Evolutionary conservation across 1,284 basidiomycete species (phyloP).

Genomic region (Cryptococcus sp.): DNA sequence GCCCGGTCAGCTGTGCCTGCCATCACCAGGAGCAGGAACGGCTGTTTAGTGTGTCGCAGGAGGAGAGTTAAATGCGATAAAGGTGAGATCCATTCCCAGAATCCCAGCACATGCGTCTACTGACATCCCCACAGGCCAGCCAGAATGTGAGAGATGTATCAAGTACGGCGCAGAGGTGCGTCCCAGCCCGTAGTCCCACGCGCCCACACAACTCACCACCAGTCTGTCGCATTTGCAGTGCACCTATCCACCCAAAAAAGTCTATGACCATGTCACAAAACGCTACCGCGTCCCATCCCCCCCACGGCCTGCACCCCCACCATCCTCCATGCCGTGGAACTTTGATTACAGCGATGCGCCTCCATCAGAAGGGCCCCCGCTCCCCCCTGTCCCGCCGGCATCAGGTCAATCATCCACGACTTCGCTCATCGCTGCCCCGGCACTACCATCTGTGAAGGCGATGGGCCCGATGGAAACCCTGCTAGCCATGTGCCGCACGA

Average conservation of each 20-base stretch:
- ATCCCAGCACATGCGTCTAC: neutral
- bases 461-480: conserved; percentile 34
- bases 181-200: conserved; percentile 38
- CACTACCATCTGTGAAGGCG: neutral
- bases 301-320: too few species aligned
- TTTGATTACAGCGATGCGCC: too few species aligned
- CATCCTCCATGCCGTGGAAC: too few species aligned
- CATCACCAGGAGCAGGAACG: conserved; percentile 10
- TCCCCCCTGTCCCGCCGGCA: too few species aligned
- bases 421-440: too few species aligned
- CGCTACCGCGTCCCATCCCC: too few species aligned
- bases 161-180: conserved; percentile 33
- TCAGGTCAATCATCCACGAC: too few species aligned
- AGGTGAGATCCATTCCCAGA: conserved; percentile 18
- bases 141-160: conserved; percentile 24
- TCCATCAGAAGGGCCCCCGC: too few species aligned
- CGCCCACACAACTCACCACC: conserved; percentile 32
- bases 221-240: conserved; percentile 17
- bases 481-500: conserved; percentile 36
- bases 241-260: neutral
- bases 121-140: conserved; percentile 13
- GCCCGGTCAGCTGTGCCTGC: too few species aligned
- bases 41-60: conserved; percentile 38
- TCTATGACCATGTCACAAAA: too few species aligned
- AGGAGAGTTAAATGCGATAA: conserved; percentile 39